phyloP scores from a whole-genome alignment of 2,329 filamentous ascomycete genomes.

The Aphanoascus verrucosus region DNA sequence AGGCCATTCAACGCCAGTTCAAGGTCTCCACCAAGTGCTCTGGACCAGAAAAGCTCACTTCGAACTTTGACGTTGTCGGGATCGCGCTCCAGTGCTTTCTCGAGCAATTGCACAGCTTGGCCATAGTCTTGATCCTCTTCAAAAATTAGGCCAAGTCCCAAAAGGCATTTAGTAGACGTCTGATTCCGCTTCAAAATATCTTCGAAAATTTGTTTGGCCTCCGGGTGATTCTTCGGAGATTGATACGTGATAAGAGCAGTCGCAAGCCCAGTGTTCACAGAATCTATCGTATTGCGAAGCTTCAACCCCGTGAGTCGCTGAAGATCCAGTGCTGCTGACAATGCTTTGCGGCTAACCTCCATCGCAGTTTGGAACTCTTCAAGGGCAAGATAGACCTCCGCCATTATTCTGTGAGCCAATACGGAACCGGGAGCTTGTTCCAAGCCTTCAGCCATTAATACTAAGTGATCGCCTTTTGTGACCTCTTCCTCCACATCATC shows the following conservation, averaged over 20 bases:
- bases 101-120: slow-evolving; percentile 69
- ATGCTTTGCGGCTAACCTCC: slow-evolving; percentile 66
- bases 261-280: slow-evolving; percentile 64
- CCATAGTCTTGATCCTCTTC: slow-evolving; percentile 87
- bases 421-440: slow-evolving; percentile 55
- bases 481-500: slow-evolving; percentile 35
- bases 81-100: slow-evolving; percentile 63
- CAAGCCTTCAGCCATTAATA: slow-evolving; percentile 69
- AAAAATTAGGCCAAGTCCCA: slow-evolving; percentile 81
- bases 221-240: slow-evolving; percentile 75
- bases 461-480: slow-evolving; percentile 64
- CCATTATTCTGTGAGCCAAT: slow-evolving; percentile 72
- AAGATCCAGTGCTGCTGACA: slow-evolving; percentile 51
- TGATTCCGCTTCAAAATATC: slow-evolving; percentile 65
- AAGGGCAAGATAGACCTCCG: slow-evolving; percentile 69
- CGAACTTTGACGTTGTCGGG: slow-evolving; percentile 64
- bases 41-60: slow-evolving; percentile 86
- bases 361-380: slow-evolving; percentile 78
- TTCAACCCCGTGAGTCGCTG: slow-evolving; percentile 55
- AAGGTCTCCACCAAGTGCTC: slow-evolving; percentile 70
- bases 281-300: slow-evolving; percentile 60
- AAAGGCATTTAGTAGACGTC: slow-evolving; percentile 66
- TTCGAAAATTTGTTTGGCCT: slow-evolving; percentile 80
- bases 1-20: slow-evolving; percentile 57
- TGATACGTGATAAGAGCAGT: slow-evolving; percentile 88